Evolutionary conservation across 305 asterid species (phyloP).

Genomic region (Fraxinus latifolia): DNA sequence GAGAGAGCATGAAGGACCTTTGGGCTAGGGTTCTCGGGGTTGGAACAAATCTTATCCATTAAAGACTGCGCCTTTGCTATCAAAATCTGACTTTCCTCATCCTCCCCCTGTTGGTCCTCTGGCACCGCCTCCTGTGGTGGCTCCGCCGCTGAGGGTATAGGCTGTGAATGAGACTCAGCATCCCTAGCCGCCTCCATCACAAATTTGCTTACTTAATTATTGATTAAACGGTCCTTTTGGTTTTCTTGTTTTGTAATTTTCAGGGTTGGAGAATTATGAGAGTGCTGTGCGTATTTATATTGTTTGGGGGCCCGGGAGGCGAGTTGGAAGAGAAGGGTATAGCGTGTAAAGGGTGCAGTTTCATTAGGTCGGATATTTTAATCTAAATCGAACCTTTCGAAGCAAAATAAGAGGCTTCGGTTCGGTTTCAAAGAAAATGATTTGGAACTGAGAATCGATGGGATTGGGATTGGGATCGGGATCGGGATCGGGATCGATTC

Average conservation of each 20-base stretch:
- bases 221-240: background rate
- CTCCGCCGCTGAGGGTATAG: background rate
- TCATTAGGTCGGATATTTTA: background rate
- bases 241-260: background rate
- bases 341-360: background rate
- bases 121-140: background rate
- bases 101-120: constrained; percentile 18
- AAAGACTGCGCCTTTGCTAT: constrained; percentile 62
- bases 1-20: constrained; percentile 72
- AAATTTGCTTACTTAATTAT: background rate
- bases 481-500: background rate
- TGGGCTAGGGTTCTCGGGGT: constrained; percentile 75
- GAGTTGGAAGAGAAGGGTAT: background rate
- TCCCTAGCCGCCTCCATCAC: background rate
- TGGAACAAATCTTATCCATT: constrained; percentile 69
- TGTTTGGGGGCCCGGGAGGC: background rate
- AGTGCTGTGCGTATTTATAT: background rate
- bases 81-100: constrained; percentile 60
- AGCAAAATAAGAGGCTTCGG: background rate
- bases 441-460: background rate
- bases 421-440: background rate
- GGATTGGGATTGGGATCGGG: background rate
- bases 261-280: background rate
- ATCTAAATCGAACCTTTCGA: background rate
- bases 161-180: background rate